Evolutionary conservation across 768 basidiomycete species (phyloP).

Genomic region (Trametes cinnabarina): DNA sequence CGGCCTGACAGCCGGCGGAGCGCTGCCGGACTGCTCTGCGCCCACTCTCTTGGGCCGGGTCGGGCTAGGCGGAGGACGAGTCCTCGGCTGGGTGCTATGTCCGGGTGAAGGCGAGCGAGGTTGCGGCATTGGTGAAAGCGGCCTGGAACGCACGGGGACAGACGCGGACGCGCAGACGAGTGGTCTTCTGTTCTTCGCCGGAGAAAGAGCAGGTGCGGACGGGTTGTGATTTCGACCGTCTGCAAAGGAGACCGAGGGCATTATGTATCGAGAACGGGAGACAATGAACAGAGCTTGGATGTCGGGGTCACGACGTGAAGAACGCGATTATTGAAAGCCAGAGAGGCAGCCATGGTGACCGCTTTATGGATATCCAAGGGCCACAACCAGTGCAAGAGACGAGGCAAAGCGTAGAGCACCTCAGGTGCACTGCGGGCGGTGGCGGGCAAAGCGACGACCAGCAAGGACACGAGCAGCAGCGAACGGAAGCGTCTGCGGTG

Average conservation of each 20-base stretch:
- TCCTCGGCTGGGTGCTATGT: background rate
- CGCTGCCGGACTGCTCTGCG: background rate
- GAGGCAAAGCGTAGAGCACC: background rate
- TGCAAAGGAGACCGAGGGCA: slow-evolving; percentile 1
- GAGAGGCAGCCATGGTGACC: slow-evolving; percentile 5
- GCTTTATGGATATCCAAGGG: background rate
- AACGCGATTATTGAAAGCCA: background rate
- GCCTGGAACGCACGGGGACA: background rate
- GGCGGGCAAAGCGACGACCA: background rate
- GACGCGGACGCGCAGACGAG: background rate
- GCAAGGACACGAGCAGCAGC: background rate
- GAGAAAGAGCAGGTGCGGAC: background rate
- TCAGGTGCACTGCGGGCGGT: background rate
- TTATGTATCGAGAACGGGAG: background rate
- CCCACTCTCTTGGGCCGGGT: background rate
- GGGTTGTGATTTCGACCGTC: background rate
- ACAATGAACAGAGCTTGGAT: background rate
- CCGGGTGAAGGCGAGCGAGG: background rate
- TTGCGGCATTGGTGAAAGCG: background rate
- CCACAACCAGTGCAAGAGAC: background rate
- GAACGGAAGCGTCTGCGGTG: background rate
- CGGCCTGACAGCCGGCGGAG: background rate
- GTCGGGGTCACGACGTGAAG: slow-evolving; percentile 2
- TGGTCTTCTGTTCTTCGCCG: background rate
- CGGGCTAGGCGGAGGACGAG: background rate